Evolutionary conservation across 352 stramenopile species (phyloP), one percentile per base, ranked within the genome.

Genomic region (Thraustochytrium striatum): DNA sequence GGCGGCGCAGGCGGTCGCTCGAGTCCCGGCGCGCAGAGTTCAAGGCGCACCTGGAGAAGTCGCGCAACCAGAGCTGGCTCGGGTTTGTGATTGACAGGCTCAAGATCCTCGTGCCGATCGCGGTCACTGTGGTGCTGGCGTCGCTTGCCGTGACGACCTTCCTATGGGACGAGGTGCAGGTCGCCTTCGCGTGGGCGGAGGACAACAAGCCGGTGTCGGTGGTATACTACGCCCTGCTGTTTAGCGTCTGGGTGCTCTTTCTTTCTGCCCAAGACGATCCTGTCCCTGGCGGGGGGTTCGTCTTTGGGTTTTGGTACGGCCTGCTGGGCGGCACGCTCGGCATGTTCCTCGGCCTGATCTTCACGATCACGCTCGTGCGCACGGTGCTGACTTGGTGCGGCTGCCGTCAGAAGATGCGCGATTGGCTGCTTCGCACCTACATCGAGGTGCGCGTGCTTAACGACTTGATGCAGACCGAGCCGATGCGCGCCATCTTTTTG

Each of bases 371-470:
- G 2, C 55, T 61, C 8, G 55, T 61, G 19, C 55, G 55, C 55
- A 61, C 55, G 28, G 55, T 61, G 16, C 39, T 61, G 36, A 30
- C 55, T 9, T 61, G 55, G 55, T 61, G 55, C 55, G 55, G 55
- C 3, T 61, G 55, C 28, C 55, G 55, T 19, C 55, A 61, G 28
- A 25, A 30, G 7, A 25, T 61, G 5, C 55, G 55, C 32, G 16
- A 2, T 30, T 61, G 55, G 55, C 55, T 61, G 28, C 13, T 61
- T 7, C 7, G 39, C 0, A 61, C 36, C 30, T 61, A 61, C 55
- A 25, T 61, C 1, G 55, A 61, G 55, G 39, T 61, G 11, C 55
- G 55, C 55, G 55, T 61, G 16, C 55, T 61, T 5, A 33, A 61
- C 8, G 55, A 61, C 25, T 21, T 61, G 7, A 61, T 61, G 55